Base-by-base conservation (phyloP, 345 rosid species). In the Acer saccharum region DNA sequence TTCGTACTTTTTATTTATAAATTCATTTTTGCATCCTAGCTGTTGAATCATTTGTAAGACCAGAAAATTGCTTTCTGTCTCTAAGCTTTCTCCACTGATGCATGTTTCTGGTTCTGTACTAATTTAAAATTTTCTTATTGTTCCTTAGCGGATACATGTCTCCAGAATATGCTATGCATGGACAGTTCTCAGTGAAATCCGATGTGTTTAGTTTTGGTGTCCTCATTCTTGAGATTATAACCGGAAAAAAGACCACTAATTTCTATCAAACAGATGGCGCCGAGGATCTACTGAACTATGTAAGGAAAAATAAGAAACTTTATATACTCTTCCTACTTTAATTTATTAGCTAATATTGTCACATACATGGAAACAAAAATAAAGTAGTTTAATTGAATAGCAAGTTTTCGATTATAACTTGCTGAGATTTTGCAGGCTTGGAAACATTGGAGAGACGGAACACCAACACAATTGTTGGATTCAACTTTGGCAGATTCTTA, bases 381-480 rank as follows among this genome's bases (percentile, higher is more conserved):
- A 32, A 3, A 32, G 35, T 3, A 32, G 35, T 32, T 4, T 25
- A 25, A 25, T 25, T 32, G 35, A 32, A 63, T 11, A 1, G 17
- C 25, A 64, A 10, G 7, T 64, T 27, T 63, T 23, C 11, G 10
- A 63, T 63, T 6, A 63, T 5, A 23, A 27, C 67, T 27, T 63
- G 39, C 3, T 57, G 61, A 39, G n/a, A 48, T 27, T 27, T 7
- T 81, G 72, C 81, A 89, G 89, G 88, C 72, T 2, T 85, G 93
- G 93, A 84, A 79, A 68, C 83, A 69, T 32, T 90, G 91, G 91
- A 78, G 76, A 50, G 85, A 77, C 2, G 86, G 86, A 48, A 80
- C 84, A 57, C 84, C 91, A 1, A 20, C 81, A 80, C 80, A 90
- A 69, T 74, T 90, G 46, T 41, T 89, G 64, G 87, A 90, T 82